A percentile compares a stretch with the other conserved stretches of the same genome.
These are phyloP conservation scores for Colletotrichum neosansevieriae DNA, from an alignment of 2,329 filamentous ascomycete genomes.

Conservation along the genomic window DNA sequence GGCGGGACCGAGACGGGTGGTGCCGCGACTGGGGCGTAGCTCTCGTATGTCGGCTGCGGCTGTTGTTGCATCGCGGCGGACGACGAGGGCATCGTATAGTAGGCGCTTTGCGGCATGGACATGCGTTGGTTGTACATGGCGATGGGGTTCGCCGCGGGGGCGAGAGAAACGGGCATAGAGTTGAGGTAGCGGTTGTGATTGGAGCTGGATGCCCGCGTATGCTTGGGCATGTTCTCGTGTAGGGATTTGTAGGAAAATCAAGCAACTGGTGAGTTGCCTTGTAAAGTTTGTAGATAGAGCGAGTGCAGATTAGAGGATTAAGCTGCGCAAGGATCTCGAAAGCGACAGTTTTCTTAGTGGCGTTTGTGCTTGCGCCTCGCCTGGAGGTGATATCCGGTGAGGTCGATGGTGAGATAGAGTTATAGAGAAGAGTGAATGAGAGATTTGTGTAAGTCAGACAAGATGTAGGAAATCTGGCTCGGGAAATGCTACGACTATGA, in stretches of 20 bases:
- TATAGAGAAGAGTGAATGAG: conserved; percentile 24
- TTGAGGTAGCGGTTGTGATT: conserved; percentile 51
- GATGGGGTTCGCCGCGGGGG: conserved; percentile 52
- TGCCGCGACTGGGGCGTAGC: conserved; percentile 51
- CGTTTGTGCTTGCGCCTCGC: conserved; percentile 29
- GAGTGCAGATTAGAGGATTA: conserved; percentile 39
- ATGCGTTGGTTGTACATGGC: conserved; percentile 58
- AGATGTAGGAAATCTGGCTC: conserved; percentile 34
- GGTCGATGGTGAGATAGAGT: conserved; percentile 15
- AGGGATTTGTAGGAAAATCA: conserved; percentile 37
- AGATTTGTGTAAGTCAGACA: conserved; percentile 26
- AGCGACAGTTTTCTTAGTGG: conserved; percentile 31
- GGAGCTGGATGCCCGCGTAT: conserved; percentile 56
- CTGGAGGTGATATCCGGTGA: conserved; percentile 36
- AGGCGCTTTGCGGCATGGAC: conserved; percentile 52
- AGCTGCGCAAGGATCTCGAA: conserved; percentile 9
- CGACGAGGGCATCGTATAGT: conserved; percentile 54
- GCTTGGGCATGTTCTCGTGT: conserved; percentile 58
- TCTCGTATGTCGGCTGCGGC: conserved; percentile 52
- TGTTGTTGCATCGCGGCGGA: conserved; percentile 52
- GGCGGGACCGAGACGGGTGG: conserved; percentile 51
- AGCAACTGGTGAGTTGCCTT: conserved; percentile 38
- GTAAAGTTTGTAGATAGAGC: conserved; percentile 37
- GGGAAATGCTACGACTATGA: conserved; percentile 34
- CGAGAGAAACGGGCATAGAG: conserved; percentile 55